A percentile compares a stretch with the other conserved stretches of the same genome.
Conservation (phyloP, 208 protist genomes). For the Crithidia thermophila region DNA sequence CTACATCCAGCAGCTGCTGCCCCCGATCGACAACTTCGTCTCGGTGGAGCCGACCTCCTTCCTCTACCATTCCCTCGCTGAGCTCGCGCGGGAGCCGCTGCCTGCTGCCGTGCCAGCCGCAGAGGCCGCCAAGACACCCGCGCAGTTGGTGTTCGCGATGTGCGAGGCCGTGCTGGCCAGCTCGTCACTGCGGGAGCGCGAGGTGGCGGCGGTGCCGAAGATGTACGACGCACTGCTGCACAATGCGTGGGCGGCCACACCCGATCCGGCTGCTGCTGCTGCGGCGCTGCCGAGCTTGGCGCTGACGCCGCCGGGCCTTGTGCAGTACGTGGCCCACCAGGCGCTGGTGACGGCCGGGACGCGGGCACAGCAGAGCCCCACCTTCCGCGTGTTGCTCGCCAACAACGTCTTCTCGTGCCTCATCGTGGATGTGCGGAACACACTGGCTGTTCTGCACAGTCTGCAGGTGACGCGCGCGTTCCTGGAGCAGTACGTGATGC, state of each 20-base stretch:
- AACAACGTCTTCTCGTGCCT: constrained; percentile 73
- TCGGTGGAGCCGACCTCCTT: constrained; percentile 77
- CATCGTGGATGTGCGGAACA: constrained; percentile 40
- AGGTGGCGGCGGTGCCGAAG: constrained; percentile 70
- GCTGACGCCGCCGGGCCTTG: constrained; percentile 21
- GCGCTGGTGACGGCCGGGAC: constrained; percentile 34
- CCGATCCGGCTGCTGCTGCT: background rate
- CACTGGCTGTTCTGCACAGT: constrained; percentile 42
- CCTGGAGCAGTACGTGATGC: constrained; percentile 58
- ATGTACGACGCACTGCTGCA: constrained; percentile 74
- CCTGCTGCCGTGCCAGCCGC: constrained; percentile 24
- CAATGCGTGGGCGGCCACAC: constrained; percentile 49
- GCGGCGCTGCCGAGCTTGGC: too few species aligned
- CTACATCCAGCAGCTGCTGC: constrained; percentile 88
- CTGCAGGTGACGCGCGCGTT: constrained; percentile 42
- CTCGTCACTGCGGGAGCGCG: constrained; percentile 43
- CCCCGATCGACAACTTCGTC: constrained; percentile 92
- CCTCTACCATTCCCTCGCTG: constrained; percentile 34
- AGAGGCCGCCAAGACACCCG: constrained; percentile 46
- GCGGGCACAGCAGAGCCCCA: constrained; percentile 38
- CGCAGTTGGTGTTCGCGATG: constrained; percentile 78
- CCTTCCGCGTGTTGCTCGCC: constrained; percentile 64
- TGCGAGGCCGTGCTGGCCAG: constrained; percentile 51
- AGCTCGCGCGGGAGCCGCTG: constrained; percentile 24
- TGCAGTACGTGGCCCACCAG: constrained; percentile 49